Percentiles rank a stretch among this genome's conserved stretches.
Conservation (phyloP, 352 stramenopile species). For the Thalassiosira hispida region DNA sequence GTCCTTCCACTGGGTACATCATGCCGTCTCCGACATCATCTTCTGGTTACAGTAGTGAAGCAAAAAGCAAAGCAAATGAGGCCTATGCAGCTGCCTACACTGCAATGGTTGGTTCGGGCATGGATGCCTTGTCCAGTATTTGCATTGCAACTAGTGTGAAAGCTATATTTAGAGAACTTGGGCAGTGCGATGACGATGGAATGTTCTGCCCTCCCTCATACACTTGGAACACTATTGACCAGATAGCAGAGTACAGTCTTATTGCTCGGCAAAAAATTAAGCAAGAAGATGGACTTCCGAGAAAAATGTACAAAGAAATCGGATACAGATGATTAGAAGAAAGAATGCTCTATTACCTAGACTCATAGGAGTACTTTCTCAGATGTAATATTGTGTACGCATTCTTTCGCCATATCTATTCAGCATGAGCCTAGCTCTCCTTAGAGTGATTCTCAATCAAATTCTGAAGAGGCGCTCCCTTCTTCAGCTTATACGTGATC, state of each 20-base stretch:
- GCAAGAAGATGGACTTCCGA: conserved; percentile 22
- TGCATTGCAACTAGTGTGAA: conserved; percentile 38
- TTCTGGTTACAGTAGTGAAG: background rate
- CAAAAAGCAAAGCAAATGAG: conserved; percentile 23
- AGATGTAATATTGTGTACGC: too few species aligned
- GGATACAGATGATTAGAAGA: conserved; percentile 20
- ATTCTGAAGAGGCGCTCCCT: conserved; percentile 19
- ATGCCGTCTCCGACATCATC: background rate
- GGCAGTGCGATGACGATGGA: background rate
- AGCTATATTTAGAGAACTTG: conserved; percentile 24
- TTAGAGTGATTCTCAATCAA: conserved; percentile 34
- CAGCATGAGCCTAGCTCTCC: background rate
- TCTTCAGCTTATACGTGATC: conserved; percentile 50
- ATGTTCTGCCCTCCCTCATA: conserved; percentile 21
- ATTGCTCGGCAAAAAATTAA: conserved; percentile 1
- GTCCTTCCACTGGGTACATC: conserved; percentile 28
- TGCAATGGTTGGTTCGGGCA: conserved; percentile 18
- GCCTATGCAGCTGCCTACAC: conserved; percentile 32
- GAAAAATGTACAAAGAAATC: conserved; percentile 45
- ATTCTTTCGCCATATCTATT: too few species aligned
- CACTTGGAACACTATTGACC: conserved; percentile 32
- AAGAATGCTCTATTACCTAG: background rate
- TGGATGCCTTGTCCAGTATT: conserved; percentile 22
- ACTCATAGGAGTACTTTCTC: background rate
- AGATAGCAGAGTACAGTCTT: conserved; percentile 29